Base-by-base conservation (phyloP, 1,139 yeast genomes). In the Yamadazyma membranifaciens region DNA sequence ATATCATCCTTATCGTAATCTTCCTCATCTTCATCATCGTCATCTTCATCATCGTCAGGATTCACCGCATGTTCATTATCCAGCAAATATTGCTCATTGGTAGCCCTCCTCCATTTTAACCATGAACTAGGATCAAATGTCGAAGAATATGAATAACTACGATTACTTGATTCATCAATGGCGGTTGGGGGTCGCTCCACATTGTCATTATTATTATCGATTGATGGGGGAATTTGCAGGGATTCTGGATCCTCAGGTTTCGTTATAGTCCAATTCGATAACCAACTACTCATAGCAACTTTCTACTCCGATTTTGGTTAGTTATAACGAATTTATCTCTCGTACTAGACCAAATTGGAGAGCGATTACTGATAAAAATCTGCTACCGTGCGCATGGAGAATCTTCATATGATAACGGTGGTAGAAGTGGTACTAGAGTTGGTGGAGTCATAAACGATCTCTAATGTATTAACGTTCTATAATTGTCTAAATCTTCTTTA, bases 1-100 rank as follows among this genome's bases (percentile, higher is more conserved):
- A 65, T 54, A 38, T 63, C 73, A 40, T 67, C 70, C 9, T 59
- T 60, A 33, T 55, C 53, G 41, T 58, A 60, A 32, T 60, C 63
- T 7, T 59, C 54, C 9, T 44, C 47, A 9, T 52, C 51, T 32
- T 61, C 63, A 14, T 57, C 52, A 32, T 62, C 64, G n/a, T 57
- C 62, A 13, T 55, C 59, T n/a, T 54, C 60, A 4, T 48, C 54
- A 7, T 45, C 50, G n/a, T 37, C 41, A 11, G 37, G 36, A 16
- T 29, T 33, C 17, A 33, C 40, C 5, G 41, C 44, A 14, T 40
- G 43, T 32, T 39, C 43, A 26, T 41, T 29, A 16, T 38, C 40
- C 6, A 44, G 43, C 15, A 44, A 34, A 28, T 45, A 43, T 14
- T 38, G 41, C 11, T 37, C 37, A 15, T 33, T 29, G 16, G 16